Percentiles rank a stretch among this genome's conserved stretches.
Evolutionary conservation across 257 asterid species (phyloP).

Genomic region (Petunia axillaris): DNA sequence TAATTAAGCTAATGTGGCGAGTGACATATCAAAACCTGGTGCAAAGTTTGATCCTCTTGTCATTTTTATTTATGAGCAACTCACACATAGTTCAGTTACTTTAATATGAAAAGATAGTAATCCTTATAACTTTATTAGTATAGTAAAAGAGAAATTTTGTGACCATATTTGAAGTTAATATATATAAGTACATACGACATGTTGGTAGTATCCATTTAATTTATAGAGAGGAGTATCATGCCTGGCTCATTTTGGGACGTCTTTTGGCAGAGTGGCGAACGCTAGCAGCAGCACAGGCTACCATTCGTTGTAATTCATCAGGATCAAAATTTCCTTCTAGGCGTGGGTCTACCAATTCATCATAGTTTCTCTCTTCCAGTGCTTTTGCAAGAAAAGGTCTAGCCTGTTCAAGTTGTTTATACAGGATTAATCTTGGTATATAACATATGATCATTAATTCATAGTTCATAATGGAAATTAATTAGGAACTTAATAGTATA

Average conservation of each 20-base stretch:
- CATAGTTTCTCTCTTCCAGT: constrained; percentile 54
- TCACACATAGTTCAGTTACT: not conserved
- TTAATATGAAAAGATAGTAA: not conserved
- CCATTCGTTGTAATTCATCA: constrained; percentile 64
- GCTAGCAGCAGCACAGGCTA: constrained; percentile 70
- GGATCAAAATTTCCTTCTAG: constrained; percentile 52
- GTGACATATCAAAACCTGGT: too few relatives aligned
- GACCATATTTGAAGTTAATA: too few relatives aligned
- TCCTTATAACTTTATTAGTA: too few relatives aligned
- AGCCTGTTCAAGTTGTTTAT: constrained; percentile 45
- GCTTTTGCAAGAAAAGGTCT: constrained; percentile 70
- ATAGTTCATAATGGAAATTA: not conserved
- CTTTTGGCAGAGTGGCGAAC: constrained; percentile 88
- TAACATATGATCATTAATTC: not conserved
- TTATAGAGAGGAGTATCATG: constrained; percentile 6
- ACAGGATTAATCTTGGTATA: too few relatives aligned
- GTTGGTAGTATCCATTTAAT: too few relatives aligned
- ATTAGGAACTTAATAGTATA: not conserved
- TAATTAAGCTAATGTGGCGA: too few relatives aligned
- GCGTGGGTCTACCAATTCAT: constrained; percentile 63
- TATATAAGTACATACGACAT: too few relatives aligned
- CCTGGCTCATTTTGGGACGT: constrained; percentile 97
- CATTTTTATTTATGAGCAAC: not conserved
- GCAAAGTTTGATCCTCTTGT: not conserved
- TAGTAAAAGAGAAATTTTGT: too few relatives aligned